Conservation (phyloP, 129 eudicot genomes). For the Flaveria bidentis region DNA sequence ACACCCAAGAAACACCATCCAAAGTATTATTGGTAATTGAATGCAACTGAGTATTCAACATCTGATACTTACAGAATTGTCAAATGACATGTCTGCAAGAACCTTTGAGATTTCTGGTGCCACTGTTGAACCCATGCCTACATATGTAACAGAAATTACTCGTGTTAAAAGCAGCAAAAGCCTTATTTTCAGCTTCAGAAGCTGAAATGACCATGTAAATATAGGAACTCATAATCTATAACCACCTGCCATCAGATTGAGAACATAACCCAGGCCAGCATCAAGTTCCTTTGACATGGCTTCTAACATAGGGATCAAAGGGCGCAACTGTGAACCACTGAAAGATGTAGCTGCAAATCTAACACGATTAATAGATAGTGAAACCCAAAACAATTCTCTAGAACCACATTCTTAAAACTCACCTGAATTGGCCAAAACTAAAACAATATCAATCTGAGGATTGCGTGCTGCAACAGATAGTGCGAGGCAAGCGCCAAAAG, state of each 20-base stretch:
- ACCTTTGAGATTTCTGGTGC: slow-evolving; percentile 42
- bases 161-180: background rate
- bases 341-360: slow-evolving; percentile 70
- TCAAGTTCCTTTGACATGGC: slow-evolving; percentile 52
- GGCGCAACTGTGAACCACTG: slow-evolving; percentile 47
- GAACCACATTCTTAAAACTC: background rate
- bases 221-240: background rate
- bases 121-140: slow-evolving; percentile 48
- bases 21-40: background rate
- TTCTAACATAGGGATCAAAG: slow-evolving; percentile 43
- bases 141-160: background rate
- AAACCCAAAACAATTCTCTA: background rate
- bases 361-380: slow-evolving; percentile 18
- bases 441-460: slow-evolving; percentile 60
- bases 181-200: slow-evolving; percentile 1
- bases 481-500: slow-evolving; percentile 86
- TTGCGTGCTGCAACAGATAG: slow-evolving; percentile 76
- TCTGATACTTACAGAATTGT: slow-evolving; percentile 59
- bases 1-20: background rate
- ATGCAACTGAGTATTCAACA: background rate
- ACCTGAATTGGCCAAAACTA: slow-evolving; percentile 87
- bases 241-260: slow-evolving; percentile 53
- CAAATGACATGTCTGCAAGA: slow-evolving; percentile 47
- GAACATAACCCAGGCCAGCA: slow-evolving; percentile 42
- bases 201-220: background rate